These are phyloP conservation scores for Berkeleyomyces rouxiae DNA, from an alignment of 2,329 filamentous ascomycete species.

Conservation along the genomic window DNA sequence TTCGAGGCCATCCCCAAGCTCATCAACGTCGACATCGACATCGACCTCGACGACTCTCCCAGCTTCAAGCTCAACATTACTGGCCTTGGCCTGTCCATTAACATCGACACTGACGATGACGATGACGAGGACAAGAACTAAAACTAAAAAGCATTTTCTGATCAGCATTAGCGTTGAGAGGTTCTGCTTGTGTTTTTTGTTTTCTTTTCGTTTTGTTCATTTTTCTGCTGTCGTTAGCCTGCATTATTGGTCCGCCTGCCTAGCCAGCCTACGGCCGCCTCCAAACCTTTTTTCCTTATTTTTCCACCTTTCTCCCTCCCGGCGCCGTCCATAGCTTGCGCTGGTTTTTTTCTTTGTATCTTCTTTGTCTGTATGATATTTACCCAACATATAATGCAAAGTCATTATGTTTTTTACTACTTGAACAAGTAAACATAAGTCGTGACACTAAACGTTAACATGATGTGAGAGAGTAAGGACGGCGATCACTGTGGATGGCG, in stretches of 20 bases:
- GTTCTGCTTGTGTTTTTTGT: not conserved
- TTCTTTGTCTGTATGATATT: slow-evolving; percentile 8
- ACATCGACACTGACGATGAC: slow-evolving; percentile 3
- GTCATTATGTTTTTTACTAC: not conserved
- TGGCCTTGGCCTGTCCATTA: slow-evolving; percentile 5
- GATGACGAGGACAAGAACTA: not conserved
- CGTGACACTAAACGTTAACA: not conserved
- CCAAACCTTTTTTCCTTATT: not conserved
- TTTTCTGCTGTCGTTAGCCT: not conserved
- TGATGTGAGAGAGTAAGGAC: not conserved
- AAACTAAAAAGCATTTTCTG: not conserved
- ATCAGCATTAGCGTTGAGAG: not conserved
- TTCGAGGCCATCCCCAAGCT: slow-evolving; percentile 16
- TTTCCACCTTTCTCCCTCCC: not conserved
- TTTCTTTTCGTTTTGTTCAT: not conserved
- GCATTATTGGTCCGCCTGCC: not conserved
- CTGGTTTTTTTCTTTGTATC: not conserved
- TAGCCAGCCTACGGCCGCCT: not conserved
- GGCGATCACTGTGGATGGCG: no score
- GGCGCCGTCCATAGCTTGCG: not conserved
- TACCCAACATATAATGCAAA: not conserved
- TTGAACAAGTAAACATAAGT: not conserved
- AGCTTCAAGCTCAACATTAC: slow-evolving; percentile 10
- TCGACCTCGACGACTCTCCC: slow-evolving; percentile 1
- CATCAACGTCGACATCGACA: slow-evolving; percentile 22